Percentiles rank a stretch among this genome's conserved stretches.
phyloP scores from a whole-genome alignment of 768 basidiomycete species.

The Kwoniella heveanensis region DNA sequence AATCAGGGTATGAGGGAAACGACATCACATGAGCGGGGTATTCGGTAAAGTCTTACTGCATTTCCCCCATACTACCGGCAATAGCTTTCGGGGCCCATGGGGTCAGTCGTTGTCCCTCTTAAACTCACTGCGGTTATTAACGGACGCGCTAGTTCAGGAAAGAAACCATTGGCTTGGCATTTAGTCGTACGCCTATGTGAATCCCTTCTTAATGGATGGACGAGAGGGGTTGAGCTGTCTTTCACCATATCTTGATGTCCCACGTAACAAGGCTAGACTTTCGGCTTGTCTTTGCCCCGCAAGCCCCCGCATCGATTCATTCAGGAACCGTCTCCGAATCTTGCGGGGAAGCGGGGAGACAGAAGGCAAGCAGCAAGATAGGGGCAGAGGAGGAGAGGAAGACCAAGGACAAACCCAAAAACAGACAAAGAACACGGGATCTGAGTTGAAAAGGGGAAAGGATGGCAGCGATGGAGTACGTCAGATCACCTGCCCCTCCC shows the following conservation, averaged over 20 bases:
- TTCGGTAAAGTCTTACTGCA: not conserved
- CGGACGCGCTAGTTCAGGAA: not conserved
- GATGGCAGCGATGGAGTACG: not conserved
- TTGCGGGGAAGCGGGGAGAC: too few relatives aligned
- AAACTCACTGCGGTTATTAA: constrained; percentile 1
- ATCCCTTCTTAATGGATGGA: too few relatives aligned
- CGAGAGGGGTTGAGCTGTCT: too few relatives aligned
- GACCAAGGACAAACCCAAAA: not conserved
- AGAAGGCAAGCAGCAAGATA: not conserved
- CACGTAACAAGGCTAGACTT: not conserved
- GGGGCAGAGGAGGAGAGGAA: not conserved
- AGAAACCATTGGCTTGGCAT: too few relatives aligned
- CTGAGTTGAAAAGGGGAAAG: not conserved
- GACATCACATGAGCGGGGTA: not conserved
- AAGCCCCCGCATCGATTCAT: not conserved
- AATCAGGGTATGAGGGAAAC: too few relatives aligned
- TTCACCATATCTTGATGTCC: too few relatives aligned
- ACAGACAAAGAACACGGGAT: not conserved
- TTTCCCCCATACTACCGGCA: not conserved
- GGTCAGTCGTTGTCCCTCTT: too few relatives aligned
- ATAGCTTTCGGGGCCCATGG: not conserved
- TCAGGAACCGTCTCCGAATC: too few relatives aligned
- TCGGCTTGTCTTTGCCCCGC: not conserved
- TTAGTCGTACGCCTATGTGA: too few relatives aligned
- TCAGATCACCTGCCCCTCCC: not conserved